Base-by-base conservation (phyloP, 495 filamentous ascomycete species). In the Halenospora varia region DNA sequence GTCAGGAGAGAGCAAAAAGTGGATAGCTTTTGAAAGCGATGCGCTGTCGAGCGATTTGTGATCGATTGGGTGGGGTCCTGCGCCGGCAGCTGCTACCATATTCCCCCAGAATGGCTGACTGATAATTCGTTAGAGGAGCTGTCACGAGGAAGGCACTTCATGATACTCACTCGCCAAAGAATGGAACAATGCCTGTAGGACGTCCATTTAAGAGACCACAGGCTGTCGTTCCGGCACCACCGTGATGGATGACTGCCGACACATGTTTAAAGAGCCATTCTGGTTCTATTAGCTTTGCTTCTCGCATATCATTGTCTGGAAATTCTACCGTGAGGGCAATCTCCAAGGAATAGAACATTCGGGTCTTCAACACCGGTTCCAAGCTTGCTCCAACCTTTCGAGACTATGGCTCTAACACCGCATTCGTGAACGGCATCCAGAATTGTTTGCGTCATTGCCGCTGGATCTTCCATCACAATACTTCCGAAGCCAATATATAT, bases 401-500 rank as follows among this genome's bases (percentile, higher is more conserved):
- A 85, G 11, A 88, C 70, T 2, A 87, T 72, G 0, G 81, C 83
- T 23, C 84, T 74, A 15, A 78, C 71, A 0, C 81, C 80, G 19
- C 73, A 66, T 6, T 56, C 59, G 41, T 62, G 54, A 10, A 87
- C 72, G n/a, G 83, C 82, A 10, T 76, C 69, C 18, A 85, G 74
- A 2, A 87, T 69, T 0, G 77, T 72, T 0, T 69, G 53, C 1
- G 76, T 85, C 53, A 87, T 67, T n/a, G 59, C 70, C 44, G 79
- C 70, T 0, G 82, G 80, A 52, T 86, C 73, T 25, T 85, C 80
- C 11, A 85, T 74, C 1, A 86, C 82, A 53, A 88, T 87, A 47
- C 77, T 82, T 2, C 83, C 84, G 59, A 88, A 87, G 11, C 84
- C 84, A 29, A 87, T 82, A 58, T 86, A 87, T 0, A 86, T 71